These are phyloP conservation scores for Lobosporangium transversale DNA, from an alignment of 192 early-diverging fungal species.

Conservation along the genomic window DNA sequence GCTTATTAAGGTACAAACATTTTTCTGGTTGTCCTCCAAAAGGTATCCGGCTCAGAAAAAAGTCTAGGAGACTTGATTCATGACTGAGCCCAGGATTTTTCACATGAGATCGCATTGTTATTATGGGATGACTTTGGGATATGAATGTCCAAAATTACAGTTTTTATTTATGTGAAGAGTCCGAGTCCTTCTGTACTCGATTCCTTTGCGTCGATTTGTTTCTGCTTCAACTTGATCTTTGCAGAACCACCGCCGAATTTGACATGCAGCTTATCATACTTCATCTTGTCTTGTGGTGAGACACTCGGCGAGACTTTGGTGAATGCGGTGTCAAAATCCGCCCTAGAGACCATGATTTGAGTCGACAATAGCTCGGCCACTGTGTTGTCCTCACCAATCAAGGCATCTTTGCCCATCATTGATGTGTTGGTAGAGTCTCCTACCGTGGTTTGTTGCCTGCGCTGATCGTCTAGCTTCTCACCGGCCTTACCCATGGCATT, in stretches of 20 bases:
- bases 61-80: no score
- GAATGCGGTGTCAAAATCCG: constrained; percentile 87
- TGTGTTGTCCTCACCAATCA: constrained; percentile 20
- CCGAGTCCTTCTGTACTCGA: constrained; percentile 20
- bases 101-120: no score
- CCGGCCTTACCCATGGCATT: constrained; percentile 54
- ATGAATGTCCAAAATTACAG: no score
- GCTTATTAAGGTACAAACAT: no score
- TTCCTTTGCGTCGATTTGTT: constrained; percentile 9
- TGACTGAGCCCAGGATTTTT: no score
- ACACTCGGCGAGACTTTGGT: constrained; percentile 85
- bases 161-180: no score
- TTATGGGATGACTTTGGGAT: no score
- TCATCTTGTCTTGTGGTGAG: constrained; percentile 60
- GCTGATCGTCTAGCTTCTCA: constrained; percentile 39
- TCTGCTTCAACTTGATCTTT: constrained; percentile 38
- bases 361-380: constrained; percentile 33
- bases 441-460: not conserved
- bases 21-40: no score
- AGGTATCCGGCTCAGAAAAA: no score
- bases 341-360: constrained; percentile 61
- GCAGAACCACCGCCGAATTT: constrained; percentile 57
- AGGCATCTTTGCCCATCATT: not conserved
- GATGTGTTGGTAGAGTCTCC: not conserved
- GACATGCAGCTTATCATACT: constrained; percentile 55